phyloP scores from a whole-genome alignment of 306 rosid species.

The Quercus robur region DNA sequence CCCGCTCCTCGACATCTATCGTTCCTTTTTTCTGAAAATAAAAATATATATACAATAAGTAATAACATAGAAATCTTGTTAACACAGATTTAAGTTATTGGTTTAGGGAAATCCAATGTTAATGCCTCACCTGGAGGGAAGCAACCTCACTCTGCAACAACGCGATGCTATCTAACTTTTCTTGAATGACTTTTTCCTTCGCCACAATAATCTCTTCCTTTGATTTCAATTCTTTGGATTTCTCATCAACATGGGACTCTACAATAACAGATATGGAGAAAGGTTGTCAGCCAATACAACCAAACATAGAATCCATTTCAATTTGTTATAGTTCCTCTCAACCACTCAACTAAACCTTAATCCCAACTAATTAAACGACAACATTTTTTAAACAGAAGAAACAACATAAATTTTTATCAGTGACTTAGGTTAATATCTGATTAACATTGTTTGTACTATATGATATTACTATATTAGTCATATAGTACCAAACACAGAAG shows the following conservation, averaged over 20 bases:
- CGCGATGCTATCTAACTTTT: slow-evolving; percentile 42
- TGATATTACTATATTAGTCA: background rate
- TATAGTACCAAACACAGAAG: too few species aligned
- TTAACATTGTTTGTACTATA: background rate
- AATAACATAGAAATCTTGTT: background rate
- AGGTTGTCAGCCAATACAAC: slow-evolving; percentile 24
- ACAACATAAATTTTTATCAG: background rate
- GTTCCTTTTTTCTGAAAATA: slow-evolving; percentile 59
- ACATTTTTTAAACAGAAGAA: background rate
- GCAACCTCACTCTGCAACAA: slow-evolving; percentile 60
- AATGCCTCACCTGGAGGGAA: slow-evolving; percentile 71
- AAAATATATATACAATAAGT: background rate
- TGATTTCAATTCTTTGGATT: slow-evolving; percentile 46
- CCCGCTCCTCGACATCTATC: slow-evolving; percentile 56
- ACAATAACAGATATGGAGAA: slow-evolving; percentile 21
- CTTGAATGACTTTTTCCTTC: slow-evolving; percentile 54
- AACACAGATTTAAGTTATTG: background rate
- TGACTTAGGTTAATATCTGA: background rate
- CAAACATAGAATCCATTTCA: slow-evolving; percentile 5
- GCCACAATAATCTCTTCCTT: slow-evolving; percentile 55
- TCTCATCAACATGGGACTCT: slow-evolving; percentile 62
- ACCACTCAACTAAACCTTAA: background rate
- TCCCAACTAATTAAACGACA: background rate
- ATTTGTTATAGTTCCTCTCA: background rate
- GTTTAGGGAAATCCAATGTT: background rate